Base-by-base conservation (phyloP, 805 yeast species). In the Wickerhamomyces xylosicus region DNA sequence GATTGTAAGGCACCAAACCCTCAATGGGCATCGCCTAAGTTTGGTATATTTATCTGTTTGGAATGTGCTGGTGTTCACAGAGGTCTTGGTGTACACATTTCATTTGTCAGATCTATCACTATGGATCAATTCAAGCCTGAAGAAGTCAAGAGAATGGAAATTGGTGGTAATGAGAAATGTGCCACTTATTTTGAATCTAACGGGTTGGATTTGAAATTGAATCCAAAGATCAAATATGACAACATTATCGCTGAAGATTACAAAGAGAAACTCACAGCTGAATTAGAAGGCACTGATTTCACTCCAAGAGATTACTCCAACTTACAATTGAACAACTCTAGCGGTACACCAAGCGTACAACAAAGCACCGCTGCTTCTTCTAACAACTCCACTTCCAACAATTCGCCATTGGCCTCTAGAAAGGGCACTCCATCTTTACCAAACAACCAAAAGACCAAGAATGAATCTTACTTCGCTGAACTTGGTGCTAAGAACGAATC, bases 11-110 rank as follows among this genome's bases (percentile, higher is more conserved):
- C 97, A 1, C 95, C 95, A 42, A 90, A 89, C 58, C 98, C 98
- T 9, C 98, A 92, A 61, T 92, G 98, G 98, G 97, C 97, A 2
- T 86, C 96, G 13, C 97, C 97, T 29, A 92, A 92, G 61, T 87
- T 90, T 63, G 98, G 98, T 43, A 84, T 92, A 44, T 92, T 89
- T 62, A 90, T 92, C 56, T 92, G 98, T 62, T 72, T 92, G 32
- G 99, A 92, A 58, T 92, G 98, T 67, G 98, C 98, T 16, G 99
- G 99, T 35, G 69, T 82, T 41, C 99, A 92, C 60, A 73, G 95
- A 60, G 95, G 97, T 11, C 67, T 92, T 36, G 98, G 98, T 31
- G 98, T 92, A 33, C 98, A 92, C 59, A 79, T 92, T 41, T 89
- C 97, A 33, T 92, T 92, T 66, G 97, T 92, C 29, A 72, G 98